Conservation (phyloP, 2,329 filamentous ascomycete species). For the Emergomyces orientalis region DNA sequence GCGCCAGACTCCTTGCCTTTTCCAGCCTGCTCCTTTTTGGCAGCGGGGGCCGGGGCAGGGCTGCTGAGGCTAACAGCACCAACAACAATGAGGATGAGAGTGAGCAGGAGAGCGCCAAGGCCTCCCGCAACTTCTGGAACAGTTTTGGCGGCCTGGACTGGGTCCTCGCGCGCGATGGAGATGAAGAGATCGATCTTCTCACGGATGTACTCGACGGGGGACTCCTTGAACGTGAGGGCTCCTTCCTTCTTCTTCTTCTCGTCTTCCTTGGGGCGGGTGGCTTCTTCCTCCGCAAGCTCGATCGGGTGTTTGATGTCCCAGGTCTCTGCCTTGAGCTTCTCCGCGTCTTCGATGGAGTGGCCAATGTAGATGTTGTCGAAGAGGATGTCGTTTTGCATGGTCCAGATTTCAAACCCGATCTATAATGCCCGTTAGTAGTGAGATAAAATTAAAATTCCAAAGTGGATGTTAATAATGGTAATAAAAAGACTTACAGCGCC, state of each 20-base stretch:
- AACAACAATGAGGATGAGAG: conserved; percentile 61
- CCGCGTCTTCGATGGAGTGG: conserved; percentile 87
- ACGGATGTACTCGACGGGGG: conserved; percentile 77
- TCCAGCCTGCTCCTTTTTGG: conserved; percentile 62
- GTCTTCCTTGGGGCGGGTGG: conserved; percentile 62
- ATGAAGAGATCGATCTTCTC: conserved; percentile 93
- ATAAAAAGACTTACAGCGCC: conserved; percentile 63
- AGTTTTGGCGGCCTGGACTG: conserved; percentile 73
- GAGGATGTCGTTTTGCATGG: conserved; percentile 97
- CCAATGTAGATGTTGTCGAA: conserved; percentile 99
- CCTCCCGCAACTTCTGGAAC: conserved; percentile 85
- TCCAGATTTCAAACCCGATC: conserved; percentile 99
- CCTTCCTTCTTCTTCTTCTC: conserved; percentile 58
- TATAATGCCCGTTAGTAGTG: conserved; percentile 28
- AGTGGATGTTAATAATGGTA: neutral
- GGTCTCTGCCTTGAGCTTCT: conserved; percentile 78
- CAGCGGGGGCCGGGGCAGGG: conserved; percentile 54
- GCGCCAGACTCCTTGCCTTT: conserved; percentile 58
- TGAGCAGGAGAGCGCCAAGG: conserved; percentile 60
- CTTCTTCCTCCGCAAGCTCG: conserved; percentile 72
- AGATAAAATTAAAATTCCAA: neutral
- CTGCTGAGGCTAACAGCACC: conserved; percentile 55
- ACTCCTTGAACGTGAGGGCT: conserved; percentile 74
- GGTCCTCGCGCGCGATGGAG: conserved; percentile 71
- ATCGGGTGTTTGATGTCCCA: conserved; percentile 79